These are phyloP conservation scores for Zygnema cylindricum DNA, from an alignment of 139 green algal species.

Conservation along the genomic window DNA sequence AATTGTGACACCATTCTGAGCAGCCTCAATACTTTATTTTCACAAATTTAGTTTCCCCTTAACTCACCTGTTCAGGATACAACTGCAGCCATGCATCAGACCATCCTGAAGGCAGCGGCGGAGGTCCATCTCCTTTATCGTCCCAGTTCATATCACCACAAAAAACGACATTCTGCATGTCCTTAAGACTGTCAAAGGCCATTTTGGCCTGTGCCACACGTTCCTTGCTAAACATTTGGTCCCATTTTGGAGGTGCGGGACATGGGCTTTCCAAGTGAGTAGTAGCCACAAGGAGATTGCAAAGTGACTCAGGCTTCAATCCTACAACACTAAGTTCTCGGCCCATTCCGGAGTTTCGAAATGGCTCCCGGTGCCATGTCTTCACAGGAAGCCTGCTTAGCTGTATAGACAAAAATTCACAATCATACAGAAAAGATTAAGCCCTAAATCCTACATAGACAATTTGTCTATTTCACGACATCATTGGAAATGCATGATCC, in stretches of 20 bases:
- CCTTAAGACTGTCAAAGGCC: conserved; percentile 25
- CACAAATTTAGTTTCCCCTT: not conserved
- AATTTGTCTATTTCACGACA: too few relatives aligned
- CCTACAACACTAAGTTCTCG: conserved; percentile 37
- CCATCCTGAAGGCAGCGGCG: conserved; percentile 59
- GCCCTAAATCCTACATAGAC: too few relatives aligned
- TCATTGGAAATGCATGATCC: too few relatives aligned
- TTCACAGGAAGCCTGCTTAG: conserved; percentile 50
- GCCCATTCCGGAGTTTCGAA: conserved; percentile 64
- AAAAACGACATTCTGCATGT: conserved; percentile 54
- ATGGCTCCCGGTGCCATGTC: conserved; percentile 26
- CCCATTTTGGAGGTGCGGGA: conserved; percentile 38
- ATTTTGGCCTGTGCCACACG: conserved; percentile 54
- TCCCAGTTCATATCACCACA: conserved; percentile 67
- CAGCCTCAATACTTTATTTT: not conserved
- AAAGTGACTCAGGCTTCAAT: not conserved
- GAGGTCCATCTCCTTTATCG: conserved; percentile 56
- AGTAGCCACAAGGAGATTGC: conserved; percentile 42
- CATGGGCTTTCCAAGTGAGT: conserved; percentile 62
- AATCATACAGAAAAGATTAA: too few relatives aligned
- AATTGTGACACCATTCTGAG: not conserved
- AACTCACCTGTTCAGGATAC: conserved; percentile 11
- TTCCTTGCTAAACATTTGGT: conserved; percentile 42
- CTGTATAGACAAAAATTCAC: conserved; percentile 9
- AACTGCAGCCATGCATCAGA: conserved; percentile 61